These are phyloP conservation scores for Pseudogymnoascus sp. DNA, from an alignment of 2,329 filamentous ascomycete genomes.

Conservation along the genomic window DNA sequence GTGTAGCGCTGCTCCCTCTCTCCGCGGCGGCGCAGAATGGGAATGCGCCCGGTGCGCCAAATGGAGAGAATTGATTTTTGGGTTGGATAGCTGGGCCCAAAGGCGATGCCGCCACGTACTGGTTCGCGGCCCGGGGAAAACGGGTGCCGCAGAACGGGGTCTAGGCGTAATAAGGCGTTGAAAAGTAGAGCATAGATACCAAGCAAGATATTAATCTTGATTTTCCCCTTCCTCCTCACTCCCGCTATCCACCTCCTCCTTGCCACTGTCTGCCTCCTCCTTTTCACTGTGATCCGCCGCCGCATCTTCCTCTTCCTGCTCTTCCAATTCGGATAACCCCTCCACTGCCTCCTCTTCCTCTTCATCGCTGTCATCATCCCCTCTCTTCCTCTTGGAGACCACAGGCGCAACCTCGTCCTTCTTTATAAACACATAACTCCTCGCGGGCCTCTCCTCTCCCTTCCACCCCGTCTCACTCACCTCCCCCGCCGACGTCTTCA, in stretches of 20 bases:
- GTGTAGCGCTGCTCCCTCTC: slow-evolving; percentile 39
- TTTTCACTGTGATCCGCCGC: slow-evolving; percentile 24
- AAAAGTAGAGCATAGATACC: slow-evolving; percentile 14
- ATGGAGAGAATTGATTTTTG: slow-evolving; percentile 15
- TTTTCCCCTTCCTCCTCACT: slow-evolving; percentile 23
- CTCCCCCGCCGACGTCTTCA: slow-evolving; percentile 42
- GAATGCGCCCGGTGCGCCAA: slow-evolving; percentile 9
- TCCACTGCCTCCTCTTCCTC: slow-evolving; percentile 23
- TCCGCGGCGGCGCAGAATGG: slow-evolving; percentile 21
- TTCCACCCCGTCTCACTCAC: slow-evolving; percentile 39
- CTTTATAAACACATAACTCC: slow-evolving; percentile 56
- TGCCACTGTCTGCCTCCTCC: slow-evolving; percentile 28
- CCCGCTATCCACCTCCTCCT: slow-evolving; percentile 29
- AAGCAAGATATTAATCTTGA: slow-evolving; percentile 18
- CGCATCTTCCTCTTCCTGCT: slow-evolving; percentile 22
- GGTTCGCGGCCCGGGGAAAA: neutral
- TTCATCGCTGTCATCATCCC: slow-evolving; percentile 21
- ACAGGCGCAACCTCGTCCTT: slow-evolving; percentile 42
- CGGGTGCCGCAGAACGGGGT: neutral
- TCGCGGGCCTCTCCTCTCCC: slow-evolving; percentile 44
- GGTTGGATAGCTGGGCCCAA: slow-evolving; percentile 10
- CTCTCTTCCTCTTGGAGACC: slow-evolving; percentile 28
- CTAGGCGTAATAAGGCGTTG: neutral
- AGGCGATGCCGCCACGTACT: slow-evolving; percentile 7
- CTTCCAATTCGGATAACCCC: slow-evolving; percentile 26